These are phyloP conservation scores for Phytopythium sindhum DNA, from an alignment of 352 stramenopile species.

Conservation along the genomic window DNA sequence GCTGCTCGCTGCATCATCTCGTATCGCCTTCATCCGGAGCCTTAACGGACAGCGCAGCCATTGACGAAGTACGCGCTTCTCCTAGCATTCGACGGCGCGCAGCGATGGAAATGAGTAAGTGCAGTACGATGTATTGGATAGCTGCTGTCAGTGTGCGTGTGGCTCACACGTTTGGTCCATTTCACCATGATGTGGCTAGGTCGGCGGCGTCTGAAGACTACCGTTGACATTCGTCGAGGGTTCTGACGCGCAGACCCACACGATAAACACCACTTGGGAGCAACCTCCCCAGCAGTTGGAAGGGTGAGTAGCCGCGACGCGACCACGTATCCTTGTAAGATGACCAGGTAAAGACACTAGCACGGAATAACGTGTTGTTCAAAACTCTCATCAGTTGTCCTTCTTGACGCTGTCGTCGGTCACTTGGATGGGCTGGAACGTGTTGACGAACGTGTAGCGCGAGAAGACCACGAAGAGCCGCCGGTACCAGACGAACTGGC, in stretches of 20 bases:
- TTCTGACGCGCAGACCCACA: slow-evolving; percentile 30
- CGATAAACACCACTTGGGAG: neutral
- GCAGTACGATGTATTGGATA: neutral
- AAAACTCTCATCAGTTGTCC: slow-evolving; percentile 14
- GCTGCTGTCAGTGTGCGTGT: neutral
- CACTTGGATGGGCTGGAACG: slow-evolving; percentile 46
- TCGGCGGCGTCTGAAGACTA: slow-evolving; percentile 36
- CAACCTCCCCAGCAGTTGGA: neutral
- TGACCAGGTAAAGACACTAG: neutral
- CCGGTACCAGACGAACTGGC: slow-evolving; percentile 97
- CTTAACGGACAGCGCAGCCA: neutral
- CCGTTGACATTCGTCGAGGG: slow-evolving; percentile 36
- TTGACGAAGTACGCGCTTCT: slow-evolving; percentile 1
- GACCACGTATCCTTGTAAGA: too few relatives aligned
- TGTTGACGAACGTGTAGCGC: slow-evolving; percentile 94
- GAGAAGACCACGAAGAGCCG: slow-evolving; percentile 95
- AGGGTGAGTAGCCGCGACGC: too few relatives aligned
- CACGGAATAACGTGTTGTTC: neutral
- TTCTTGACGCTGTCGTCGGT: slow-evolving; percentile 38
- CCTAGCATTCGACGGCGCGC: slow-evolving; percentile 26
- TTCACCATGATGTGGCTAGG: slow-evolving; percentile 10
- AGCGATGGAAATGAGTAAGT: slow-evolving; percentile 21
- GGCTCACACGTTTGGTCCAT: neutral
- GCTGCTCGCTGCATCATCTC: slow-evolving; percentile 40
- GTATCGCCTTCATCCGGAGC: neutral